Percentiles rank a stretch among this genome's conserved stretches.
Conservation (phyloP, 1,139 yeast species). For the Yueomyces sp. region DNA sequence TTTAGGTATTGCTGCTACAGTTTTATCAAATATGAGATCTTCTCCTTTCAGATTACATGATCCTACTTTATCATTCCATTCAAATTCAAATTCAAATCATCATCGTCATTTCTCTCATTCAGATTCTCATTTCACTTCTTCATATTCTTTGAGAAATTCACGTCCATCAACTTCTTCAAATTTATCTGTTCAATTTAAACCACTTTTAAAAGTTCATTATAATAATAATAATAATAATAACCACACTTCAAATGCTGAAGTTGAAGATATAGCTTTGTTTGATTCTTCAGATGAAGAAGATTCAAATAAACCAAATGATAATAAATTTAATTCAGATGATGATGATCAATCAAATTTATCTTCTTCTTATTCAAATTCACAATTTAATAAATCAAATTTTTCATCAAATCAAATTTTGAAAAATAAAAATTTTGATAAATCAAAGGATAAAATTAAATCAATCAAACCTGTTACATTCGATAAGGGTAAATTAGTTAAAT, state of each 20-base stretch:
- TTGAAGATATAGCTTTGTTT: neutral
- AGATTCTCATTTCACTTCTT: neutral
- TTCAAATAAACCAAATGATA: neutral
- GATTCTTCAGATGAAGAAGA: neutral
- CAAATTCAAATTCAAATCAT: neutral
- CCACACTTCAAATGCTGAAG: neutral
- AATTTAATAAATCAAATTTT: too few species aligned
- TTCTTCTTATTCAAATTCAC: too few species aligned
- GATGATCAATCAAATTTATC: slow-evolving; percentile 4
- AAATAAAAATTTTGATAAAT: neutral
- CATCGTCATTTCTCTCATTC: neutral
- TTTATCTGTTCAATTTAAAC: neutral
- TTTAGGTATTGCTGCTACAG: slow-evolving; percentile 22
- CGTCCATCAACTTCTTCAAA: neutral
- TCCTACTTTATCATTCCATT: neutral
- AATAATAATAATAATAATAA: too few species aligned
- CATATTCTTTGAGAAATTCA: neutral
- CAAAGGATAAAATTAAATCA: neutral
- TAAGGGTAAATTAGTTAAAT: neutral
- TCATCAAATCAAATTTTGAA: neutral
- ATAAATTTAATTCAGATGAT: slow-evolving; percentile 2
- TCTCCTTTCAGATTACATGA: slow-evolving; percentile 17
- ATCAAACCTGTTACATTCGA: neutral
- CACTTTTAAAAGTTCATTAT: neutral
- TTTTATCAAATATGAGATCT: slow-evolving; percentile 22